Percentiles rank a stretch among this genome's conserved stretches.
Evolutionary conservation across 805 yeast species (phyloP).

Genomic region (Metschnikowia borealis): DNA sequence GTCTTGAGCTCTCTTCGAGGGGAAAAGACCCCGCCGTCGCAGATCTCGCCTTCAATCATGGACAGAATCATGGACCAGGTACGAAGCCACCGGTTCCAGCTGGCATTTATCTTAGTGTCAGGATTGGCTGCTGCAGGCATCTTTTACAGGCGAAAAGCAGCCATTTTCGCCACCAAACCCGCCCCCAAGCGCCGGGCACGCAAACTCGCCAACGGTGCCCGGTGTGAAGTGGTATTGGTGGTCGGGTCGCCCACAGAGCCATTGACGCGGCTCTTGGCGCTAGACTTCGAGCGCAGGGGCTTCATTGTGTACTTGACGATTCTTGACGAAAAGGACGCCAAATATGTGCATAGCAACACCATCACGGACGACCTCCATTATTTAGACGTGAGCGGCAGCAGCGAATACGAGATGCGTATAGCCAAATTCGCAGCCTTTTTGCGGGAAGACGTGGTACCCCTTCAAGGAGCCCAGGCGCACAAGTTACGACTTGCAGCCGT

Average conservation of each 20-base stretch:
- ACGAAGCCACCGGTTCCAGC: constrained; percentile 5
- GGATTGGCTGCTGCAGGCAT: constrained; percentile 12
- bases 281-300: constrained; percentile 74
- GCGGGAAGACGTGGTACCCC: constrained; percentile 53
- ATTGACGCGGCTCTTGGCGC: constrained; percentile 61
- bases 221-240: constrained; percentile 70
- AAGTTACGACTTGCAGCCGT: constrained; percentile 58
- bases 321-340: constrained; percentile 55
- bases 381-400: constrained; percentile 48
- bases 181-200: constrained; percentile 49
- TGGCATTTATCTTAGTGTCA: constrained; percentile 3
- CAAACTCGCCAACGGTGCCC: constrained; percentile 62
- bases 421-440: constrained; percentile 46
- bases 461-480: constrained; percentile 55
- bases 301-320: constrained; percentile 76
- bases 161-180: constrained; percentile 6
- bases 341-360: constrained; percentile 49
- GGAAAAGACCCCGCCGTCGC: neutral
- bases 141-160: constrained; percentile 3
- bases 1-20: constrained; percentile 3
- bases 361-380: constrained; percentile 68
- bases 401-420: constrained; percentile 45
- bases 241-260: constrained; percentile 79
- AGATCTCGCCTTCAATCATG: neutral
- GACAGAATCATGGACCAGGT: neutral